A percentile compares a stretch with the other conserved stretches of the same genome.
These are phyloP conservation scores for Thelonectria rubi DNA, from an alignment of 2,329 filamentous ascomycete genomes.

Conservation along the genomic window DNA sequence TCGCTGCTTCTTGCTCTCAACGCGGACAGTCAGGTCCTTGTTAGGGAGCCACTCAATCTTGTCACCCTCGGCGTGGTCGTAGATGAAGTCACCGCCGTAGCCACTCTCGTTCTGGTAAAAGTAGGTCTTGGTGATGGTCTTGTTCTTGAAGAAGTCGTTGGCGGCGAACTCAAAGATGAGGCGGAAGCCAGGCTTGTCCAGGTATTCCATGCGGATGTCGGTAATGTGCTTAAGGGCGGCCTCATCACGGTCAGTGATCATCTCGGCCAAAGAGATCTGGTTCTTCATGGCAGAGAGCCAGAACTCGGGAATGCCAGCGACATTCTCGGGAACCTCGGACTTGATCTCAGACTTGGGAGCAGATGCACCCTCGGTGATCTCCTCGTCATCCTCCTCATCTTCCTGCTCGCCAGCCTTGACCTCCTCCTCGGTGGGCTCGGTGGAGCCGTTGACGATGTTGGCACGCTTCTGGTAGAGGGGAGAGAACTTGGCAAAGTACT, in stretches of 20 bases:
- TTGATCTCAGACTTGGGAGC: constrained; percentile 66
- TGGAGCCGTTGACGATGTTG: constrained; percentile 86
- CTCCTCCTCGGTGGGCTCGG: constrained; percentile 88
- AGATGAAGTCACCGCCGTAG: constrained; percentile 99
- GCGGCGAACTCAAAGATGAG: constrained; percentile 96
- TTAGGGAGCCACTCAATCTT: constrained; percentile 97
- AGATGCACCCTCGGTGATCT: constrained; percentile 68
- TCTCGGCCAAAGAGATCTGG: constrained; percentile 94
- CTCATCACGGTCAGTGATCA: constrained; percentile 98
- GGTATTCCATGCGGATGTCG: constrained; percentile 99
- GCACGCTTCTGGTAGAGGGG: constrained; percentile 96
- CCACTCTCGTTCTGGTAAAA: constrained; percentile 99
- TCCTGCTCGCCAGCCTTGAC: constrained; percentile 82
- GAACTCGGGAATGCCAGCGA: constrained; percentile 95
- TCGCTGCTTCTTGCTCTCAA: constrained; percentile 99
- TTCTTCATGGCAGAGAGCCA: constrained; percentile 99
- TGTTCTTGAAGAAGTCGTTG: constrained; percentile 98
- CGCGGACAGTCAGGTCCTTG: constrained; percentile 90
- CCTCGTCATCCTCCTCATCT: constrained; percentile 80
- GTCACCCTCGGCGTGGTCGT: constrained; percentile 97
- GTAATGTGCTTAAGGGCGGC: constrained; percentile 86
- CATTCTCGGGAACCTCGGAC: constrained; percentile 62
- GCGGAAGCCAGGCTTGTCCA: constrained; percentile 97
- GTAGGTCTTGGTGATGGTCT: constrained; percentile 97
- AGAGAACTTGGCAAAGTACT: constrained; percentile 99